phyloP scores from a whole-genome alignment of 257 asterid genomes.

The Solanum arcanum region DNA sequence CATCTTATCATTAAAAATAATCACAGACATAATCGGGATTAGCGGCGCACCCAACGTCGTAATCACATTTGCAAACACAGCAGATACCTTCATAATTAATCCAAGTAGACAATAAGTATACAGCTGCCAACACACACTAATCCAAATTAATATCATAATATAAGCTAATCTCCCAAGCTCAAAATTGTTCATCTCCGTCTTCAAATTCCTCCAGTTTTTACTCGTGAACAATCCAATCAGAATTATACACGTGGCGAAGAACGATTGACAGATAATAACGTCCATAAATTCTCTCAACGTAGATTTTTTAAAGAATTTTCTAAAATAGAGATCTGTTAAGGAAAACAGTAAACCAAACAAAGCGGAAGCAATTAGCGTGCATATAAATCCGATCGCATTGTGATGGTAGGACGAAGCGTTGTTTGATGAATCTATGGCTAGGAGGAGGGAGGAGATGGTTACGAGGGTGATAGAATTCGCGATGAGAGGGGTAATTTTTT shows the following conservation, averaged over 20 bases:
- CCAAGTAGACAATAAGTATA: slow-evolving; percentile 20
- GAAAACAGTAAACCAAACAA: slow-evolving; percentile 13
- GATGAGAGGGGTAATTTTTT: slow-evolving; percentile 16
- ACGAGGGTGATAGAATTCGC: slow-evolving; percentile 30
- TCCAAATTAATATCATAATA: slow-evolving; percentile 11
- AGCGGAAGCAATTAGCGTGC: slow-evolving; percentile 23
- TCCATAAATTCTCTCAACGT: slow-evolving; percentile 3
- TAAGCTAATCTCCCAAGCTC: slow-evolving; percentile 18
- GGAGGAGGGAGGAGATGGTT: slow-evolving; percentile 19
- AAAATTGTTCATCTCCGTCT: slow-evolving; percentile 19
- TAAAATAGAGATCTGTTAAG: slow-evolving; percentile 8
- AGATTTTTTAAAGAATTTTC: slow-evolving; percentile 7
- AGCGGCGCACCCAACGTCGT: slow-evolving; percentile 45
- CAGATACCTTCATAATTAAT: slow-evolving; percentile 25
- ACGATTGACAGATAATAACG: slow-evolving; percentile 10
- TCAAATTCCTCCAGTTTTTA: slow-evolving; percentile 26
- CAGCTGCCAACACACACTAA: slow-evolving; percentile 30
- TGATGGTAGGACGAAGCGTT: neutral
- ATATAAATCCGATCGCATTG: slow-evolving; percentile 15
- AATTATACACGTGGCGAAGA: slow-evolving; percentile 14
- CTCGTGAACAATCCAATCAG: slow-evolving; percentile 17
- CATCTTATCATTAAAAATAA: slow-evolving; percentile 38
- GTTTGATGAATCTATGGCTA: slow-evolving; percentile 6
- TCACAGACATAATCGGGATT: slow-evolving; percentile 47
- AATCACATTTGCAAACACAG: slow-evolving; percentile 58